Evolutionary conservation across 257 asterid species (phyloP), one percentile per base, ranked within the genome.

Genomic region (Haberlea rhodopensis): DNA sequence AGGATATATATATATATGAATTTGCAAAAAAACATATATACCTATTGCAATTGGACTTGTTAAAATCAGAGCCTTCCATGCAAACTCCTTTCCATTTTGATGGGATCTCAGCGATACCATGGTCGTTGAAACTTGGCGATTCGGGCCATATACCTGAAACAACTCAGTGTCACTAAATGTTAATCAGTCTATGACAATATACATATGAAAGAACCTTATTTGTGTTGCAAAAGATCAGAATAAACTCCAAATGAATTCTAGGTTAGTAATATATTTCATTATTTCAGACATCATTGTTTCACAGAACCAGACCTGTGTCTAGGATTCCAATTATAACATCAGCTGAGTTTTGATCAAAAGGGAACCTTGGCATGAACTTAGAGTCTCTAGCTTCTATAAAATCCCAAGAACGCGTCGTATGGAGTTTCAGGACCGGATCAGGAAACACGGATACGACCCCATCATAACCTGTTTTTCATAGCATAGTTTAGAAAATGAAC

Each of bases 331-430:
- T 76, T 13, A 89, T 81, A 56, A 87, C 85, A 66, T 87, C 88
- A 56, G 67, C 81, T 20, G 83, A 65, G 24, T 62, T 48, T 7
- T 46, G 73, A 43, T 63, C 73, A 16, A 60, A 26, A 46, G 75
- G 78, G 66, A 28, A 64, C 65, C 31, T 63, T 18, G 90, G 76
- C 74, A 72, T 15, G 63, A 65, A 32, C 9, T 69, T 53, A 7
- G 80, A 58, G 52, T 75, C 82, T 48, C 58, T 64, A 25, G 63
- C 80, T 68, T 80, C 86, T 26, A 87, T 81, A 80, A 87, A 90
- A 40, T 90, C 89, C 96, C 97, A 90, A 0, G 97, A 90, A 5
- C 87, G 82, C 18, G 97, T 90, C 5, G 97, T 90, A 66, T 87
- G 97, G 57, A 90, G 95, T 31, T 84, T 60, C 21, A 90, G 69